phyloP scores from a whole-genome alignment of 306 rosid genomes.

The Alnus rubra region DNA sequence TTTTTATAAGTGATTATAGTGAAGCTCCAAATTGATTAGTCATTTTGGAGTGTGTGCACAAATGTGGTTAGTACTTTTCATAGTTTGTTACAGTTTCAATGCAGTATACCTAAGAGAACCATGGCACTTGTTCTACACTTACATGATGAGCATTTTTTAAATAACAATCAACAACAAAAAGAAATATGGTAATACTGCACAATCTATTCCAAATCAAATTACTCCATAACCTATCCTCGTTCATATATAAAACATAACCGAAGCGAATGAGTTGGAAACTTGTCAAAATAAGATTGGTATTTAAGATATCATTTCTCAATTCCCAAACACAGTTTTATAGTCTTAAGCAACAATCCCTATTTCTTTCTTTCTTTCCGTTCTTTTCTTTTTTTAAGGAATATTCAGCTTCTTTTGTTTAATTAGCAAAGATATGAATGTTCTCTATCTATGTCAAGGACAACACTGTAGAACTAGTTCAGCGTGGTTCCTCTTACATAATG shows the following conservation, averaged over 20 bases:
- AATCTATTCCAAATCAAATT: background rate
- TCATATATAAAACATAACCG: background rate
- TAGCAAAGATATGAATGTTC: background rate
- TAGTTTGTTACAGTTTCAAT: no score
- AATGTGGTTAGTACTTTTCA: no score
- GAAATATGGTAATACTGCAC: background rate
- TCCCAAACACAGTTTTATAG: background rate
- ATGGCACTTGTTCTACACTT: background rate
- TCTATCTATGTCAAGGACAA: background rate
- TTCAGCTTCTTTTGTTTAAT: background rate
- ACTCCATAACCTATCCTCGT: background rate
- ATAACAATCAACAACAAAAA: background rate
- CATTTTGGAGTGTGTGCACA: no score
- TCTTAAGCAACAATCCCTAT: background rate
- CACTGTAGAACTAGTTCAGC: background rate
- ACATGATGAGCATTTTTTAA: background rate
- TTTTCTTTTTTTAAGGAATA: background rate
- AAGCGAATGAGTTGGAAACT: no score
- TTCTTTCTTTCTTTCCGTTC: background rate
- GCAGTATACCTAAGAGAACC: background rate
- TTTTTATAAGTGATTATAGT: no score
- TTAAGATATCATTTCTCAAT: background rate
- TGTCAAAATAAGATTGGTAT: background rate
- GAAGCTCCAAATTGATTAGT: no score
- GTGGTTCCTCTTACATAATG: background rate